Evolutionary conservation across 345 rosid species (phyloP).

Genomic region (Populus nigra): DNA sequence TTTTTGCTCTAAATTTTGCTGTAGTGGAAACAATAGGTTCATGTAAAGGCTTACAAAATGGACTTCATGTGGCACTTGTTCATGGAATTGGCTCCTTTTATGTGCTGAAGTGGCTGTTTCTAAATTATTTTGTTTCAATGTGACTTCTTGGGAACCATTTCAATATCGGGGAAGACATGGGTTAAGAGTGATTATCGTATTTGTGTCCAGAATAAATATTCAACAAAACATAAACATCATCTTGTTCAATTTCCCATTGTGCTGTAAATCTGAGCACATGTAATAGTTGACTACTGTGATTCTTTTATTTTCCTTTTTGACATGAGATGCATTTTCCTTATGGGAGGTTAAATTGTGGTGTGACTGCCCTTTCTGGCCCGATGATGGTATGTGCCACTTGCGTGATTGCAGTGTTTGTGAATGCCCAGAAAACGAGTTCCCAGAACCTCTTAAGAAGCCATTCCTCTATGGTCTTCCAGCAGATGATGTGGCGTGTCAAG

Average conservation of each 20-base stretch:
- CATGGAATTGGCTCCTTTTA: background rate
- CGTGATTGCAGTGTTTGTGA: constrained; percentile 96
- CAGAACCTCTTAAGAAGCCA: constrained; percentile 66
- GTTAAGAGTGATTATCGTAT: background rate
- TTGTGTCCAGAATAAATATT: background rate
- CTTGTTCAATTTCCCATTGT: background rate
- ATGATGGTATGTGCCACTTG: constrained; percentile 69
- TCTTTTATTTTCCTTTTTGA: background rate
- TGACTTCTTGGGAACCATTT: background rate
- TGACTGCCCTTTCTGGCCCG: constrained; percentile 58
- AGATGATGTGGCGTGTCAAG: constrained; percentile 77
- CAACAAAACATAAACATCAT: background rate
- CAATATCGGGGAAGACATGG: background rate
- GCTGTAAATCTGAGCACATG: background rate
- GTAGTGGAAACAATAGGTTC: background rate
- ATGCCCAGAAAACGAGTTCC: constrained; percentile 91
- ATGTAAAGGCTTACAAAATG: background rate
- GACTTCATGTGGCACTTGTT: background rate
- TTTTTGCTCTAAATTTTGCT: background rate
- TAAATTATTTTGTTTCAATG: background rate
- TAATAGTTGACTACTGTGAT: background rate
- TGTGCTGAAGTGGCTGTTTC: background rate
- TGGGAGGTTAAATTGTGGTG: constrained; percentile 38
- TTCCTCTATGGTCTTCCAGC: constrained; percentile 45
- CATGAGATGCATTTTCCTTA: background rate